Evolutionary conservation across 345 rosid genomes (phyloP), one percentile per base, ranked within the genome.

Genomic region (Rhodamnia rubescens): DNA sequence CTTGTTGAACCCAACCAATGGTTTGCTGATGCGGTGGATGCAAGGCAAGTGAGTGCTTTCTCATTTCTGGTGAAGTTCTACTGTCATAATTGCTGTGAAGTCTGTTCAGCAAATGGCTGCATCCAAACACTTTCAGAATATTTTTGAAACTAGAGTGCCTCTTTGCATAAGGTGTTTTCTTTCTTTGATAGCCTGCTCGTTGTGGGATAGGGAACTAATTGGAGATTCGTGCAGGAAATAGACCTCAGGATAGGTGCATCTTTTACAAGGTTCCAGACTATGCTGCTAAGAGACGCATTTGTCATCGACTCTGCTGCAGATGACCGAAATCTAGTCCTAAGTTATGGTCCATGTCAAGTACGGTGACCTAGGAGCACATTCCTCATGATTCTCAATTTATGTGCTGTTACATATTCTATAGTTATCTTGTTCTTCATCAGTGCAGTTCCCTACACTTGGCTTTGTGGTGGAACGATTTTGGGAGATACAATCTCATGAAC

Each of bases 321-420:
- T 88, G 99, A 95, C 78, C 92, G 93, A 90, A 97, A 92, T 89
- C 95, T 94, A 88, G 94, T 97, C 87, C 90, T 96, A 84, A 97
- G 99, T 91, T 97, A 95, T 90, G 99, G 99, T 86, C 99, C 98
- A 82, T 97, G 99, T 88, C 98, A 97, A 96, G 98, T 97, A 90
- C 80, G 90, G 74, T 83, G 85, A 85, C 29, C 20, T 54, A 84
- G 49, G 82, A 83, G 47, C n/a, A 57, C 50, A 80, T 81, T 49
- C 81, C 50, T 53, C 54, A 2, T 11, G 57, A 52, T 82, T 8
- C 40, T 82, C 21, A 14, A 26, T 51, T 82, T 12, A 15, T 8
- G 32, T 12, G 2, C 42, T 82, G 54, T 53, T 8, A 15, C 29
- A 49, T 47, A 81, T 81, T 27, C 40, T 52, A 26, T 51, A 82